Base-by-base conservation (phyloP, 2,329 filamentous ascomycete genomes). In the Aspergillus unguis region DNA sequence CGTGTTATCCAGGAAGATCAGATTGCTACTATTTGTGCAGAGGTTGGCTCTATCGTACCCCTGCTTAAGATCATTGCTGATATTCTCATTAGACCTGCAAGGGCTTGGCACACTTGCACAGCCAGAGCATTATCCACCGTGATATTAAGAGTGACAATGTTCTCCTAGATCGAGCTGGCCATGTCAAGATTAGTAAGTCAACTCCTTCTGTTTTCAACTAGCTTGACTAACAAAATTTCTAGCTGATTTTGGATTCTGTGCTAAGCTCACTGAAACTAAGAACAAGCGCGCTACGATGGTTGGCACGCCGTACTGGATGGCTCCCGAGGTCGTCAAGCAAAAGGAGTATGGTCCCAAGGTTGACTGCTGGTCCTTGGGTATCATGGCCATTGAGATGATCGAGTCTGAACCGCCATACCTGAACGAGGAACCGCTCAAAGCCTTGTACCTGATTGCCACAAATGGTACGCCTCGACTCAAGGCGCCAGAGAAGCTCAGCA, bases 341-440 rank as follows among this genome's bases (percentile, higher is more conserved):
- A 97, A 97, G 78, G 92, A 96, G 73, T 99, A 99, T 67, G 94
- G 92, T 36, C 88, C 89, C 68, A 97, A 97, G 80, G 94, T 97
- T 58, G 94, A 99, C 69, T 96, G 97, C 68, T 99, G 94, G 94
- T 96, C 92, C 29, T 79, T 99, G 57, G 94, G 94, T 67, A 99
- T 99, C 75, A 99, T 97, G 94, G 92, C 94, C 26, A 97, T 99
- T 66, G 94, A 99, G 75, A 96, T 99, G 94, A 97, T 97, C 67
- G 94, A 99, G 71, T 95, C 90, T 17, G 94, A 99, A 73, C 94
- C 94, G 5, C 94, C 94, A 0, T 99, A 99, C 71, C 83, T 97
- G 35, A 97, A 97, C 74, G 94, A 97, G 74, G 92, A 97, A 73
- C 94, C 94, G 0, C 83, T 99, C 52, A 97, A 97, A 80, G 94